Evolutionary conservation across 2,329 filamentous ascomycete genomes (phyloP).

Genomic region (Exophiala spinifera): DNA sequence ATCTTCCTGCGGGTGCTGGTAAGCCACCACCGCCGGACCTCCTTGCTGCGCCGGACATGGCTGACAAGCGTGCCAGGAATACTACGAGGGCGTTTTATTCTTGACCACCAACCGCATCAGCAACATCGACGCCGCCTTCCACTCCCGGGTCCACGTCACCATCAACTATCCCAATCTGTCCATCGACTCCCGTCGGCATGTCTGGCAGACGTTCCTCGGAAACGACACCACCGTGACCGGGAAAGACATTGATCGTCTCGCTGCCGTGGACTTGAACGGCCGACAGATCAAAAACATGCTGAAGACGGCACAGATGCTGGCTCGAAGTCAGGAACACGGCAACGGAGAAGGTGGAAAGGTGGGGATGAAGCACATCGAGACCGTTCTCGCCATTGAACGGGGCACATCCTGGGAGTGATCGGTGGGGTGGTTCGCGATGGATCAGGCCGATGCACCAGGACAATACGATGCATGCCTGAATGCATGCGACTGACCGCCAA

Average conservation of each 20-base stretch:
- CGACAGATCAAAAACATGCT: slow-evolving; percentile 47
- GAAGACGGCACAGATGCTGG: slow-evolving; percentile 43
- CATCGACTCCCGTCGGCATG: slow-evolving; percentile 9
- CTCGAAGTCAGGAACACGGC: slow-evolving; percentile 24
- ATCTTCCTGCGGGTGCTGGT: slow-evolving; percentile 29
- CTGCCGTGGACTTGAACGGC: slow-evolving; percentile 30
- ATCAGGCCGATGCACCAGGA: background rate
- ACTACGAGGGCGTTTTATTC: slow-evolving; percentile 34
- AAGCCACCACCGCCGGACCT: background rate
- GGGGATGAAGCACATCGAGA: slow-evolving; percentile 33
- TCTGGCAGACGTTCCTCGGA: slow-evolving; percentile 14
- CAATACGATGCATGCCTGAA: background rate
- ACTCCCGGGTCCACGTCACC: slow-evolving; percentile 41
- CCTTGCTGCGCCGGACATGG: background rate
- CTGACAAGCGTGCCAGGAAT: slow-evolving; percentile 15
- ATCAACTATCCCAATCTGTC: slow-evolving; percentile 40
- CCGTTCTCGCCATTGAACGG: slow-evolving; percentile 34
- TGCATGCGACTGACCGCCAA: too few species aligned
- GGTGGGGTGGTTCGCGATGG: background rate
- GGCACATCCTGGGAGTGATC: slow-evolving; percentile 22
- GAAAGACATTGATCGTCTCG: slow-evolving; percentile 17
- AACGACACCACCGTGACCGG: slow-evolving; percentile 3
- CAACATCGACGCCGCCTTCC: slow-evolving; percentile 36
- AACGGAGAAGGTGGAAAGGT: slow-evolving; percentile 20
- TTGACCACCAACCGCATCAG: slow-evolving; percentile 35